Evolutionary conservation across 148 eudicot genomes (phyloP).

Genomic region (Gaultheria prostrata): DNA sequence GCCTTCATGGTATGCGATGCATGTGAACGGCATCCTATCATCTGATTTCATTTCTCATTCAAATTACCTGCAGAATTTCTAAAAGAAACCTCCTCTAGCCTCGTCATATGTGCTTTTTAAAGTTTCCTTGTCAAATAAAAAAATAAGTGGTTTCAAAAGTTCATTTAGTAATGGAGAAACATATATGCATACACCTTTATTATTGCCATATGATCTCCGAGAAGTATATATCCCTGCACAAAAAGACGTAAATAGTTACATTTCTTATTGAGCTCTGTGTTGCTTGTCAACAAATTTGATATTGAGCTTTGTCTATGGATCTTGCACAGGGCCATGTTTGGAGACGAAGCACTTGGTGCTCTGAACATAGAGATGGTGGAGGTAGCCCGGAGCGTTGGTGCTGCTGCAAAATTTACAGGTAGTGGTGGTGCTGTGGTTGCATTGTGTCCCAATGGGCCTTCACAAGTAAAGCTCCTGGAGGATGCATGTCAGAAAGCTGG

Average conservation of each 20-base stretch:
- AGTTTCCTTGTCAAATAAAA: neutral
- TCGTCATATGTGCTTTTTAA: neutral
- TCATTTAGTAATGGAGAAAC: neutral
- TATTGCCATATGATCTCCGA: neutral
- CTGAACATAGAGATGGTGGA: conserved; percentile 87
- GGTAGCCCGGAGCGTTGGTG: conserved; percentile 70
- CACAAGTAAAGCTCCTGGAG: conserved; percentile 56
- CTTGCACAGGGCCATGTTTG: conserved; percentile 69
- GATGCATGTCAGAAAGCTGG: conserved; percentile 68
- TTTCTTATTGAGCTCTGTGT: neutral
- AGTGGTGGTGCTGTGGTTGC: conserved; percentile 95
- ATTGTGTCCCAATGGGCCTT: conserved; percentile 67
- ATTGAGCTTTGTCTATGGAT: neutral
- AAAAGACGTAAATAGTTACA: neutral
- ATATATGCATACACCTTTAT: neutral
- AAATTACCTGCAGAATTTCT: neutral
- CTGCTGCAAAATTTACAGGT: conserved; percentile 90
- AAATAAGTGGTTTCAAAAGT: neutral
- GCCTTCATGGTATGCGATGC: neutral
- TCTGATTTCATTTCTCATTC: conserved; percentile 1
- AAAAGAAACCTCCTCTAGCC: neutral
- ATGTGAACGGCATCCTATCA: neutral
- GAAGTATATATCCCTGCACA: neutral
- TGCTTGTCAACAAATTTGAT: neutral
- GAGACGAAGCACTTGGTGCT: conserved; percentile 78